phyloP scores from a whole-genome alignment of 768 basidiomycete species.

The Lepiota venenata region DNA sequence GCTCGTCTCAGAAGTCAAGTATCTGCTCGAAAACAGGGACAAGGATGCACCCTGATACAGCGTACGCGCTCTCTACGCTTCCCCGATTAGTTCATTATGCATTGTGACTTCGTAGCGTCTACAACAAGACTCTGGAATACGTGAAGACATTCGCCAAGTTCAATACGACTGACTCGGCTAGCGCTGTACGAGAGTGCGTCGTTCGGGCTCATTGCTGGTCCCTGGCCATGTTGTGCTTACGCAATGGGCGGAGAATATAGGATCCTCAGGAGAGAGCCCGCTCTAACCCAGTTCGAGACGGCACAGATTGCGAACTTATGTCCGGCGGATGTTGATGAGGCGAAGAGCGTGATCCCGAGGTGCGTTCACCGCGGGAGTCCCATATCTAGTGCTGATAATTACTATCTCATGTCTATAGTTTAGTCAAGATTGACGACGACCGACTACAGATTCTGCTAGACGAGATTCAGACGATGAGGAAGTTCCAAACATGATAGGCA shows the following conservation, averaged over 20 bases:
- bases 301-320: slow-evolving; percentile 92
- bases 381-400: background rate
- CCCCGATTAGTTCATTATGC: background rate
- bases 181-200: slow-evolving; percentile 85
- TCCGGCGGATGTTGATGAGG: slow-evolving; percentile 85
- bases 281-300: slow-evolving; percentile 85
- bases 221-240: background rate
- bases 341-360: slow-evolving; percentile 91
- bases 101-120: slow-evolving; percentile 54
- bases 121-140: slow-evolving; percentile 90
- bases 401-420: slow-evolving; percentile 35
- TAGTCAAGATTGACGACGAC: slow-evolving; percentile 88
- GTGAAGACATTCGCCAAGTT: slow-evolving; percentile 91
- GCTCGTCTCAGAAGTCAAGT: slow-evolving; percentile 90
- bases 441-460: slow-evolving; percentile 75
- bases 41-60: slow-evolving; percentile 86
- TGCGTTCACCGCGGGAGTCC: slow-evolving; percentile 22
- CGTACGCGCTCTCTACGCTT: slow-evolving; percentile 42
- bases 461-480: slow-evolving; percentile 88
- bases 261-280: slow-evolving; percentile 74
- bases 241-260: slow-evolving; percentile 30
- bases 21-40: slow-evolving; percentile 82
- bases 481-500: slow-evolving; percentile 68
- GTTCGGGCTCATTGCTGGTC: background rate
- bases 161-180: slow-evolving; percentile 78